Evolutionary conservation across 306 rosid genomes (phyloP).

Genomic region (Prunus dulcis): DNA sequence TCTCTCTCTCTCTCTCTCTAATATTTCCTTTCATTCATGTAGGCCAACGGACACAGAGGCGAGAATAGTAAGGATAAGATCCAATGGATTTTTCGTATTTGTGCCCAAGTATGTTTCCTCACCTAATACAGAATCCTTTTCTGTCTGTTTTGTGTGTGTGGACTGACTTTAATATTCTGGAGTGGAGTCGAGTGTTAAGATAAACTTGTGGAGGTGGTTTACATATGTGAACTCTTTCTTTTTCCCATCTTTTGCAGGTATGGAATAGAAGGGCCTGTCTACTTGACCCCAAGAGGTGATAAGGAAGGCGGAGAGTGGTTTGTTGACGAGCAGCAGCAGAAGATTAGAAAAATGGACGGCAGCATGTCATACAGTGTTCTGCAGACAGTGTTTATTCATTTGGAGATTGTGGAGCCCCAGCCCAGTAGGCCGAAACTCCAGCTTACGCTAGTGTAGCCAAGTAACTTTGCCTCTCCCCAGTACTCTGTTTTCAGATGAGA

Average conservation of each 20-base stretch:
- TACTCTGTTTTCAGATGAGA: background rate
- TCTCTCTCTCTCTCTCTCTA: conserved; percentile 18
- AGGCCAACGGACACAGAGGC: conserved; percentile 93
- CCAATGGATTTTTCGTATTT: conserved; percentile 91
- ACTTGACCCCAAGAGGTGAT: conserved; percentile 61
- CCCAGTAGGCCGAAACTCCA: conserved; percentile 89
- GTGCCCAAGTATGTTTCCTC: conserved; percentile 78
- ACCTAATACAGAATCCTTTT: background rate
- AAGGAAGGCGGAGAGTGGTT: conserved; percentile 88
- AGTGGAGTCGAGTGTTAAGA: background rate
- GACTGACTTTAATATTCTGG: background rate
- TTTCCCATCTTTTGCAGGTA: conserved; percentile 37
- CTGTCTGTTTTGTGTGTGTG: background rate
- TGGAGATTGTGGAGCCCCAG: conserved; percentile 98
- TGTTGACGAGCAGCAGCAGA: conserved; percentile 81
- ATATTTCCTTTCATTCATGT: conserved; percentile 27
- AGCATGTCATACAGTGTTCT: conserved; percentile 63
- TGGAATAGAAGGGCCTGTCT: conserved; percentile 92
- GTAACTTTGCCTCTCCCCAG: background rate
- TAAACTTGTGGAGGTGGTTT: background rate
- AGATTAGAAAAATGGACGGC: conserved; percentile 85
- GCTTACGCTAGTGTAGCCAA: conserved; percentile 56
- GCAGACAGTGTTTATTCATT: conserved; percentile 63
- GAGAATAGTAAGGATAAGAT: conserved; percentile 91
- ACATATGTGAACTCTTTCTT: background rate